These are phyloP conservation scores for Colletotrichum kahawae DNA, from an alignment of 2,329 filamentous ascomycete species.

Conservation along the genomic window DNA sequence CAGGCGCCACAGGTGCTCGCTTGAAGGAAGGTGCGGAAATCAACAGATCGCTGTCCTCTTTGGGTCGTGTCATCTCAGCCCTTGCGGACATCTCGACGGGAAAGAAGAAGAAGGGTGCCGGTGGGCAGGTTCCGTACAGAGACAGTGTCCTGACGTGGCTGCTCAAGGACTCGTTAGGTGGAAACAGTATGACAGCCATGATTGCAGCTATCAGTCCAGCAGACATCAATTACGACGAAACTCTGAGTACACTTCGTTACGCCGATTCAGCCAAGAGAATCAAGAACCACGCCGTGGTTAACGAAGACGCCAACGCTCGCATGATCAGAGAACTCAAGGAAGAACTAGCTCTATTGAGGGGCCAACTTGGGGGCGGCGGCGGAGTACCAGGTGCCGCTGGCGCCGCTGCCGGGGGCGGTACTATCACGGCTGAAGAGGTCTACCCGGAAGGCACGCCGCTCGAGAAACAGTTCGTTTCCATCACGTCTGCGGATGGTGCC, in stretches of 20 bases:
- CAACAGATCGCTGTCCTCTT: conserved; percentile 93
- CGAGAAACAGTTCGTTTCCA: conserved; percentile 95
- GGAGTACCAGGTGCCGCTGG: conserved; percentile 44
- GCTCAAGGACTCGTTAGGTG: conserved; percentile 93
- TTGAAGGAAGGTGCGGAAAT: conserved; percentile 98
- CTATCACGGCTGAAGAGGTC: conserved; percentile 72
- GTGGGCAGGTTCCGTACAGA: conserved; percentile 87
- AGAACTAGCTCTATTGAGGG: conserved; percentile 82
- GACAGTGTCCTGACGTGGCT: conserved; percentile 97
- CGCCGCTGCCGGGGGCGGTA: conserved; percentile 46
- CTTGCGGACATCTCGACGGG: conserved; percentile 88
- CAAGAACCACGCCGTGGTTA: conserved; percentile 99
- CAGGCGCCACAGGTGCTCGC: conserved; percentile 91
- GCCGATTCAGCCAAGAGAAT: conserved; percentile 98
- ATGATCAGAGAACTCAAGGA: conserved; percentile 99
- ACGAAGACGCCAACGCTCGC: conserved; percentile 97
- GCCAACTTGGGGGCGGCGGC: conserved; percentile 74
- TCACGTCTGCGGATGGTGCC: conserved; percentile 82
- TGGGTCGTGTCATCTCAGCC: conserved; percentile 96
- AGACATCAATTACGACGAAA: conserved; percentile 99
- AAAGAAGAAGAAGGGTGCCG: conserved; percentile 79
- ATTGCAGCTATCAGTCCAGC: conserved; percentile 98
- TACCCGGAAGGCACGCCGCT: conserved; percentile 92
- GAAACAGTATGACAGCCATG: conserved; percentile 99
- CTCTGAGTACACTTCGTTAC: conserved; percentile 91